phyloP scores from a whole-genome alignment of 768 basidiomycete species.

The Filobasidium floriforme region DNA sequence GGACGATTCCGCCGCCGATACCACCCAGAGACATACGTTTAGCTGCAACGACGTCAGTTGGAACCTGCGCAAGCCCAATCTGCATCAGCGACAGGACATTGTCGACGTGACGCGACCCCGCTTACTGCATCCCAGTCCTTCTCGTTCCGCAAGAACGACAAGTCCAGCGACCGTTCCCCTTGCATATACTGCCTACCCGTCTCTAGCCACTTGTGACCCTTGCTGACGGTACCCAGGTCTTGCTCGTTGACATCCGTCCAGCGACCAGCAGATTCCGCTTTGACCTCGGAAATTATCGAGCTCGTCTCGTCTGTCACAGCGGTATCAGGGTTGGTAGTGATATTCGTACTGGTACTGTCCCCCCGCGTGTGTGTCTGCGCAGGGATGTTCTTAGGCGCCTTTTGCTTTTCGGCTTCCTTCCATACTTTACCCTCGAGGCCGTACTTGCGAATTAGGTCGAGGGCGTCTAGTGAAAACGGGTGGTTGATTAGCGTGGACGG shows the following conservation, averaged over 20 bases:
- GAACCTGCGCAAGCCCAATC: background rate
- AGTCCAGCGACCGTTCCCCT: background rate
- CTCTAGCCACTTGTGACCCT: background rate
- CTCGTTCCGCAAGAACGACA: background rate
- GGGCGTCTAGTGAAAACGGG: background rate
- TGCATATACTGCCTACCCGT: slow-evolving; percentile 1
- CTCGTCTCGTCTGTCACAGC: background rate
- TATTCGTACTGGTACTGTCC: background rate
- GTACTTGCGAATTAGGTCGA: slow-evolving; percentile 5
- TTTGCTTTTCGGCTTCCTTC: background rate
- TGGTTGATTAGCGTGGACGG: background rate
- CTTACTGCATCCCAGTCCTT: background rate
- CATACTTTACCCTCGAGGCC: slow-evolving; percentile 8
- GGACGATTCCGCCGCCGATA: background rate
- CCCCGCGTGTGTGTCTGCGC: background rate
- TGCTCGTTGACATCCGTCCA: slow-evolving; percentile 3
- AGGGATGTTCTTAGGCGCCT: background rate
- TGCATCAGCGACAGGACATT: background rate
- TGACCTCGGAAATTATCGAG: background rate
- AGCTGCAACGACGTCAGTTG: background rate
- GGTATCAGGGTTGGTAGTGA: background rate
- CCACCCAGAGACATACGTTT: slow-evolving; percentile 1
- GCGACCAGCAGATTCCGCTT: background rate
- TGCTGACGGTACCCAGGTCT: background rate
- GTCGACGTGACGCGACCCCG: background rate